Evolutionary conservation across 2,329 filamentous ascomycete genomes (phyloP).

Genomic region (Lachnellula occidentalis): DNA sequence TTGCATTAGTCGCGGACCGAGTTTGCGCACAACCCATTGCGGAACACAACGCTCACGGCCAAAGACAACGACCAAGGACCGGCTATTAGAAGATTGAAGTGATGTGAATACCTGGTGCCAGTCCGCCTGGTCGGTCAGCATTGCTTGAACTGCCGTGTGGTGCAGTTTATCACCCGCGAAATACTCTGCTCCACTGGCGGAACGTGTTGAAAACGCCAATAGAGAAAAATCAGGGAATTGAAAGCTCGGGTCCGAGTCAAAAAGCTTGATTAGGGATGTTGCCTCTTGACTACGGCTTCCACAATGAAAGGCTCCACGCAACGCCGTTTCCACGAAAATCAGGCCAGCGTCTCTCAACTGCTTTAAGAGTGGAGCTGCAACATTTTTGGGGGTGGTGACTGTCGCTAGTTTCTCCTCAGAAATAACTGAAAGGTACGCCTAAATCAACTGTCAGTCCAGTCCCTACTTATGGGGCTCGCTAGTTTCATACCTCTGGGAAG

Average conservation of each 20-base stretch:
- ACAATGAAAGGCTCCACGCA: constrained; percentile 33
- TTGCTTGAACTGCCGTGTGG: constrained; percentile 29
- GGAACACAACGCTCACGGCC: constrained; percentile 35
- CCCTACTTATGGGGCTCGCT: too few relatives aligned
- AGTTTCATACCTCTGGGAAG: background rate
- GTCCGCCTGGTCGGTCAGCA: constrained; percentile 31
- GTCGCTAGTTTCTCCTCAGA: constrained; percentile 32
- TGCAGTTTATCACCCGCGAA: constrained; percentile 26
- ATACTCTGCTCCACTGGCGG: constrained; percentile 16
- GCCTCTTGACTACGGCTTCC: constrained; percentile 12
- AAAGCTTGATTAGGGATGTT: constrained; percentile 25
- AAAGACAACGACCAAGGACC: constrained; percentile 30
- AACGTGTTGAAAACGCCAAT: constrained; percentile 25
- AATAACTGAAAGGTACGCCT: constrained; percentile 3
- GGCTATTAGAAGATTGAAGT: constrained; percentile 1
- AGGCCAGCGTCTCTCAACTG: constrained; percentile 24
- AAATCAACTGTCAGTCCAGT: too few relatives aligned
- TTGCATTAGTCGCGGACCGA: constrained; percentile 17
- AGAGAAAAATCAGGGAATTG: constrained; percentile 31
- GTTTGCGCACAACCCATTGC: constrained; percentile 26
- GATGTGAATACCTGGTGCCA: constrained; percentile 33
- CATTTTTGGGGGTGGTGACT: constrained; percentile 24
- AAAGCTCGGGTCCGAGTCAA: constrained; percentile 25
- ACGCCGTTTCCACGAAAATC: constrained; percentile 26
- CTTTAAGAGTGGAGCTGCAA: background rate